These are phyloP conservation scores for Flaveria linearis DNA, from an alignment of 129 eudicot genomes.

Conservation along the genomic window DNA sequence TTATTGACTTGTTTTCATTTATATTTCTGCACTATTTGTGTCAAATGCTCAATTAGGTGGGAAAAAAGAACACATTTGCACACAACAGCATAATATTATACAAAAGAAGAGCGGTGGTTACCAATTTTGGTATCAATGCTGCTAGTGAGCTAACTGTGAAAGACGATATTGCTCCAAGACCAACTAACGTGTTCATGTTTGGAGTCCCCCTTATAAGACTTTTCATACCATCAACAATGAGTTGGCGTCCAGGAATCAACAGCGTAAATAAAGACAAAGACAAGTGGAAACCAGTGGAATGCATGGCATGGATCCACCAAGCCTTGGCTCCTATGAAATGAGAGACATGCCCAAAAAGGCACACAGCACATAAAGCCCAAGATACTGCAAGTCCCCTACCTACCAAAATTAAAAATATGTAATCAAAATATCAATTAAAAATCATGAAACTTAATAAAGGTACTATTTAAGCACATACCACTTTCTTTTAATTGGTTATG, in stretches of 20 bases:
- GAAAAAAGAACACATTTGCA: neutral
- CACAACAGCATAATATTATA: neutral
- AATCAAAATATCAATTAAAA: slow-evolving; percentile 9
- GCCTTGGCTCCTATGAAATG: slow-evolving; percentile 91
- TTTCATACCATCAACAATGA: slow-evolving; percentile 82
- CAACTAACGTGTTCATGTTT: slow-evolving; percentile 98
- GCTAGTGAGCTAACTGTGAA: slow-evolving; percentile 94
- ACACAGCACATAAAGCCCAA: slow-evolving; percentile 97
- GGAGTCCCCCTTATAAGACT: slow-evolving; percentile 93
- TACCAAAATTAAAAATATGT: slow-evolving; percentile 32
- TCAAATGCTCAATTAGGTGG: neutral
- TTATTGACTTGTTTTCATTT: slow-evolving; percentile 1
- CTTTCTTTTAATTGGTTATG: slow-evolving; percentile 77
- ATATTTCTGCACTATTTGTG: slow-evolving; percentile 13
- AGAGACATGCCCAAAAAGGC: slow-evolving; percentile 92
- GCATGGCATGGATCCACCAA: slow-evolving; percentile 85
- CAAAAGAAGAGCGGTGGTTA: slow-evolving; percentile 35
- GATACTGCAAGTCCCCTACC: slow-evolving; percentile 97
- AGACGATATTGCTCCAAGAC: slow-evolving; percentile 97
- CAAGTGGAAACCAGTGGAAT: slow-evolving; percentile 90
- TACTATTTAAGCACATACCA: slow-evolving; percentile 46
- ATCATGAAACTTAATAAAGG: slow-evolving; percentile 2
- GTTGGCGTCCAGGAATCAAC: slow-evolving; percentile 93
- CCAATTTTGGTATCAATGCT: slow-evolving; percentile 94
- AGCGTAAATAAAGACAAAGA: slow-evolving; percentile 83